Evolutionary conservation across 768 basidiomycete genomes (phyloP), one percentile per base, ranked within the genome.

Genomic region (Steccherinum ochraceum): DNA sequence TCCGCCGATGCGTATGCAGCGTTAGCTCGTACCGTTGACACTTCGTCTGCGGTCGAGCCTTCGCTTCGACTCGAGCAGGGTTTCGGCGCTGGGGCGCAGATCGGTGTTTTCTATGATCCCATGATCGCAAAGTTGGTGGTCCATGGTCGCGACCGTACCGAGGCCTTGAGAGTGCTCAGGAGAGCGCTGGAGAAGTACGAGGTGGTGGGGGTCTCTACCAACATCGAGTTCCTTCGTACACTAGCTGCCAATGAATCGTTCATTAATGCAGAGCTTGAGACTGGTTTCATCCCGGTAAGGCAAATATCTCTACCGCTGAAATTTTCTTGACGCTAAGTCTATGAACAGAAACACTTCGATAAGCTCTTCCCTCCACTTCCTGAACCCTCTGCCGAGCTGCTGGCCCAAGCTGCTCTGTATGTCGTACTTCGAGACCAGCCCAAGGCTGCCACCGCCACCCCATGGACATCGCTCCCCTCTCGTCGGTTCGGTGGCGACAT

Each of bases 51-150:
- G 49, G 64, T 84, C n/a, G 56, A 68, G 12, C 85, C 86, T 1
- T 71, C 85, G 1, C 72, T 93, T 42, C 80, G 93, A n/a, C 77
- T 96, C 10, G 93, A 95, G 61, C 89, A 93, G 65, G 93, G 94
- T 0, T 93, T 95, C 67, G 74, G 69, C 2, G 79, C 85, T 60
- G 89, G 87, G 3, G 76, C 87, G 13, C 80, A 85, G 56, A 91
- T 91, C 40, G 88, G 89, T 19, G 86, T 93, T 1, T 93, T 83
- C 66, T 94, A 93, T 64, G 91, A 94, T 59, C 90, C 91, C 0
- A 84, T 94, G 82, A 93, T 94, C 52, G 84, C 89, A 2, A 94
- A 94, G 64, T 83, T 96, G 4, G 86, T 97, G 16, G 90, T 89
- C 7, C 89, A 92, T 57, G 93, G 90, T 12, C 71, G 80, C 23